Conservation (phyloP, 495 filamentous ascomycete species). For the Xylaria telfairii region DNA sequence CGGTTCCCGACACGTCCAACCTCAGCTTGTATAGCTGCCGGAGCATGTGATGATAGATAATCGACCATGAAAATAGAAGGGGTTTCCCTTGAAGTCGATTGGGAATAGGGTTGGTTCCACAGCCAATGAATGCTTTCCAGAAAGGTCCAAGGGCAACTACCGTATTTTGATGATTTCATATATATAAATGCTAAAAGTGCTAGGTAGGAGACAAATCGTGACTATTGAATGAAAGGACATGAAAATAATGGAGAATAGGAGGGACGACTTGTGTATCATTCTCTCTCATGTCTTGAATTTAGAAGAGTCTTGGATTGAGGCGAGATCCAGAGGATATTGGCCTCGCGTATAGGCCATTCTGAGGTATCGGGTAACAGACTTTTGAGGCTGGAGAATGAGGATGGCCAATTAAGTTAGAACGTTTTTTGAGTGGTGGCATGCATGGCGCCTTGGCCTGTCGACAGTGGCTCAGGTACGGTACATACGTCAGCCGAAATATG, state of each 20-base stretch:
- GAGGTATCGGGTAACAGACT: not conserved
- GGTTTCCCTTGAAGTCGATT: not conserved
- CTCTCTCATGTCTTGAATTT: not conserved
- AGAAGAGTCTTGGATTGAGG: not conserved
- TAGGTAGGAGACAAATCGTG: not conserved
- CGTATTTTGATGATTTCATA: not conserved
- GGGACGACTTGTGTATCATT: not conserved
- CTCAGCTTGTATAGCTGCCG: not conserved
- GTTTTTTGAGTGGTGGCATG: not conserved
- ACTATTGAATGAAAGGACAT: not conserved
- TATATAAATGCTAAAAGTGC: not conserved
- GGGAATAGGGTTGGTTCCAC: not conserved
- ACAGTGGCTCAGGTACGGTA: conserved; percentile 2
- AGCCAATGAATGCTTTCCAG: not conserved
- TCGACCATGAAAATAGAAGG: not conserved
- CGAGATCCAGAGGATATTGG: not conserved
- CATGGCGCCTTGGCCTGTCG: not conserved
- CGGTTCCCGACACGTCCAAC: not conserved
- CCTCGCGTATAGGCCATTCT: not conserved
- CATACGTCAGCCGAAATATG: conserved; percentile 14
- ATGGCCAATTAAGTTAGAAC: not conserved
- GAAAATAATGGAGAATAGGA: not conserved
- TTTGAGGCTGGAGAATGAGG: conserved; percentile 12
- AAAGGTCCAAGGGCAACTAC: not conserved
- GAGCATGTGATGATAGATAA: not conserved